These are phyloP conservation scores for Chiua sp. DNA, from an alignment of 1,284 basidiomycete species.

Conservation along the genomic window DNA sequence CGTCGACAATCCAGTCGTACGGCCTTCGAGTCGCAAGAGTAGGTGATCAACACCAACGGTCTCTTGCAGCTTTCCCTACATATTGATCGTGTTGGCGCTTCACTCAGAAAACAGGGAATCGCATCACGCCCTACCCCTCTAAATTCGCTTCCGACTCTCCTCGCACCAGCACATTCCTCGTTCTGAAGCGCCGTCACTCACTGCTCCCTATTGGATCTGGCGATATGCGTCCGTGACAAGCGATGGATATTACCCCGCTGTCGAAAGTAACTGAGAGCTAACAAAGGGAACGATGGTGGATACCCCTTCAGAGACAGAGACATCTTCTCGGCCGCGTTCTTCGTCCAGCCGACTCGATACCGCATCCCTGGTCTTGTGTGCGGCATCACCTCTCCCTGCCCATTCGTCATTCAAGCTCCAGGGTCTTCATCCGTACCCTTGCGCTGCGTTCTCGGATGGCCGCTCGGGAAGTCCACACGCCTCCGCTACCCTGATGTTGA, in stretches of 20 bases:
- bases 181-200: too few relatives aligned
- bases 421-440: slow-evolving; percentile 43
- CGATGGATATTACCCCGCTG: slow-evolving; percentile 68
- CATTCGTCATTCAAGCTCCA: slow-evolving; percentile 65
- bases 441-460: slow-evolving; percentile 18
- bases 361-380: slow-evolving; percentile 59
- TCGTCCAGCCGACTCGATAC: slow-evolving; percentile 52
- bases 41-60: too few relatives aligned
- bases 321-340: slow-evolving; percentile 26
- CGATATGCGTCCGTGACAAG: slow-evolving; percentile 42
- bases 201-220: too few relatives aligned
- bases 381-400: slow-evolving; percentile 75
- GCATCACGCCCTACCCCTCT: too few relatives aligned
- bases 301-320: slow-evolving; percentile 41
- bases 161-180: too few relatives aligned
- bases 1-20: too few relatives aligned
- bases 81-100: too few relatives aligned
- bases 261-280: slow-evolving; percentile 65
- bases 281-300: neutral
- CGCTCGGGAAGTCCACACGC: slow-evolving; percentile 17
- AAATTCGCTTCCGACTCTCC: too few relatives aligned
- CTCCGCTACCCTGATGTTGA: slow-evolving; percentile 16
- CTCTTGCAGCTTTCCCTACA: too few relatives aligned
- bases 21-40: too few relatives aligned
- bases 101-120: too few relatives aligned